Conservation (phyloP, 192 early-diverging fungal genomes). For the Piromyces sp. region DNA sequence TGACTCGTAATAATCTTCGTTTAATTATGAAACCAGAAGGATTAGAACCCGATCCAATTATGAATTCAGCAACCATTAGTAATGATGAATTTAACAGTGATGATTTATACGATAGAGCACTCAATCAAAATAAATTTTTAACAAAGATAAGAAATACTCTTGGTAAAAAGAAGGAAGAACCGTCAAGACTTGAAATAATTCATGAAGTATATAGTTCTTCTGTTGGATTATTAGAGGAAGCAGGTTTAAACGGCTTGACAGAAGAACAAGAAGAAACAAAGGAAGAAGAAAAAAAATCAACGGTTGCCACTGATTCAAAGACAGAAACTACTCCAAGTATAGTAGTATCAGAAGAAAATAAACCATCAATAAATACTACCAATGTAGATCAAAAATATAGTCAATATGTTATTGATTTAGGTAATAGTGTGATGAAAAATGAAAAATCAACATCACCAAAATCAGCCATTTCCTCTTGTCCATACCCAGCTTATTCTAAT, state of each 20-base stretch:
- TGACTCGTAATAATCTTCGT: background rate
- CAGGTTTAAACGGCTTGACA: too few relatives aligned
- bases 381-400: background rate
- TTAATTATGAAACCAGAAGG: background rate
- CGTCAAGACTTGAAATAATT: background rate
- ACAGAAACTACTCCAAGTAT: background rate
- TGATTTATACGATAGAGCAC: background rate
- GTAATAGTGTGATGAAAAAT: background rate
- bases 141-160: background rate
- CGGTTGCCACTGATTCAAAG: background rate
- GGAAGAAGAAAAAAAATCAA: background rate
- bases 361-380: too few relatives aligned
- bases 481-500: slow-evolving; percentile 1
- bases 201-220: background rate
- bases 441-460: slow-evolving; percentile 1
- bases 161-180: background rate
- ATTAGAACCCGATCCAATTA: background rate
- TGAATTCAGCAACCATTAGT: background rate
- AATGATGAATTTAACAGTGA: background rate
- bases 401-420: background rate
- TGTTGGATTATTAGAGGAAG: background rate
- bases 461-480: background rate
- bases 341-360: too few relatives aligned
- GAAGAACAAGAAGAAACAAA: background rate
- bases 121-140: background rate